Percentiles rank a stretch among this genome's conserved stretches.
Conservation (phyloP, 2,329 filamentous ascomycete species). For the Dactylellina sp. region DNA sequence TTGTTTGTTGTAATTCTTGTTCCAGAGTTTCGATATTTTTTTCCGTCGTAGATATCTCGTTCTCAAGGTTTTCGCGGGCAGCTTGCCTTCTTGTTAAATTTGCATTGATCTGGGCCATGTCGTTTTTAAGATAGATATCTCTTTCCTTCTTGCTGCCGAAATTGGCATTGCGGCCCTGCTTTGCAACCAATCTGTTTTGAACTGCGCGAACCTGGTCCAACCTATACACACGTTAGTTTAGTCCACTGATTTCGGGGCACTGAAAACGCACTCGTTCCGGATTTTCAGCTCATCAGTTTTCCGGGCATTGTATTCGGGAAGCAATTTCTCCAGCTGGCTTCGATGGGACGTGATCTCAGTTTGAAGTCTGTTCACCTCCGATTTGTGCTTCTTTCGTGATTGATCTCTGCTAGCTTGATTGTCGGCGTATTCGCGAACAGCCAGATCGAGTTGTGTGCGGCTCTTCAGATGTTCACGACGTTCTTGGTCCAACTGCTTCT, state of each 20-base stretch:
- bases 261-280: constrained; percentile 69
- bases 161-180: constrained; percentile 87
- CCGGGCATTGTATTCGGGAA: constrained; percentile 79
- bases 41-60: constrained; percentile 81
- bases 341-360: constrained; percentile 81
- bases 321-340: constrained; percentile 77
- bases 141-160: constrained; percentile 90
- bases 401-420: constrained; percentile 83
- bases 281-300: constrained; percentile 78
- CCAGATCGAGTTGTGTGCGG: constrained; percentile 86
- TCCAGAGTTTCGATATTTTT: constrained; percentile 78
- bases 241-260: neutral
- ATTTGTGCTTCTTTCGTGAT: constrained; percentile 76
- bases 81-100: constrained; percentile 84
- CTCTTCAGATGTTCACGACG: constrained; percentile 82
- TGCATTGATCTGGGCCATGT: constrained; percentile 82
- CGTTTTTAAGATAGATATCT: constrained; percentile 81
- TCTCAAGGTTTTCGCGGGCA: constrained; percentile 83
- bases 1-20: constrained; percentile 76
- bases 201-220: constrained; percentile 81
- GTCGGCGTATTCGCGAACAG: constrained; percentile 83
- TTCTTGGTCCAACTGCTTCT: constrained; percentile 88
- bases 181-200: constrained; percentile 84
- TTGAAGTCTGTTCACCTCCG: constrained; percentile 78
- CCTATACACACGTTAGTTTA: constrained; percentile 38